A percentile compares a stretch with the other conserved stretches of the same genome.
phyloP scores from a whole-genome alignment of 129 eudicot species.

The Helichrysum umbraculigerum region DNA sequence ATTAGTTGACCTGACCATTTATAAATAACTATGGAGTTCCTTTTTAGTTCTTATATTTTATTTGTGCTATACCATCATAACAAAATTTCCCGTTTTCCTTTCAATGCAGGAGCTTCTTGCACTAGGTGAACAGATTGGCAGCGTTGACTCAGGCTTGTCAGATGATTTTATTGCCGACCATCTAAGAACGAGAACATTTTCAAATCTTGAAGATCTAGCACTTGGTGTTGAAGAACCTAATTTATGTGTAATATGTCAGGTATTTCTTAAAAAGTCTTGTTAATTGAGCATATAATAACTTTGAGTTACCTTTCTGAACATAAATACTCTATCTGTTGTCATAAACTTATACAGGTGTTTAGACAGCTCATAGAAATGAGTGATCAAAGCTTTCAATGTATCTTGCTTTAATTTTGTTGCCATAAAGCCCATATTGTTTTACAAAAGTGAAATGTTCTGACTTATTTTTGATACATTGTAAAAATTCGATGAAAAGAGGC shows the following conservation, averaged over 20 bases:
- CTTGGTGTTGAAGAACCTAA: constrained; percentile 46
- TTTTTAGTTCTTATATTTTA: constrained; percentile 7
- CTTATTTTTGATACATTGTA: not conserved
- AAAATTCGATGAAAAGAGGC: not conserved
- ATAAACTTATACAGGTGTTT: not conserved
- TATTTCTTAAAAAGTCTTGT: constrained; percentile 27
- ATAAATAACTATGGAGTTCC: not conserved
- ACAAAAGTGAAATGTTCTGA: not conserved
- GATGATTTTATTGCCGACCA: constrained; percentile 48
- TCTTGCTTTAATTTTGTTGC: not conserved
- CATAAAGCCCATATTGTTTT: not conserved
- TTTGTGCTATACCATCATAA: not conserved
- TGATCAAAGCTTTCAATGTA: not conserved
- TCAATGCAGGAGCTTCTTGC: constrained; percentile 75
- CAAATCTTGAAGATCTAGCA: constrained; percentile 40
- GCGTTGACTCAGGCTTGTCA: constrained; percentile 60
- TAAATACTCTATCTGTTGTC: not conserved
- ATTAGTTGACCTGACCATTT: not conserved
- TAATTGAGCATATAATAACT: constrained; percentile 15
- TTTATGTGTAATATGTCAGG: constrained; percentile 83
- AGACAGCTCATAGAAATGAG: not conserved
- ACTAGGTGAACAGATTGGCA: constrained; percentile 70
- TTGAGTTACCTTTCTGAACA: constrained; percentile 2
- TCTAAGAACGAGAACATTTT: constrained; percentile 52
- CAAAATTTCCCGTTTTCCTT: not conserved